phyloP scores from a whole-genome alignment of 2,329 filamentous ascomycete species.

The Ambrosiella beaveri region DNA sequence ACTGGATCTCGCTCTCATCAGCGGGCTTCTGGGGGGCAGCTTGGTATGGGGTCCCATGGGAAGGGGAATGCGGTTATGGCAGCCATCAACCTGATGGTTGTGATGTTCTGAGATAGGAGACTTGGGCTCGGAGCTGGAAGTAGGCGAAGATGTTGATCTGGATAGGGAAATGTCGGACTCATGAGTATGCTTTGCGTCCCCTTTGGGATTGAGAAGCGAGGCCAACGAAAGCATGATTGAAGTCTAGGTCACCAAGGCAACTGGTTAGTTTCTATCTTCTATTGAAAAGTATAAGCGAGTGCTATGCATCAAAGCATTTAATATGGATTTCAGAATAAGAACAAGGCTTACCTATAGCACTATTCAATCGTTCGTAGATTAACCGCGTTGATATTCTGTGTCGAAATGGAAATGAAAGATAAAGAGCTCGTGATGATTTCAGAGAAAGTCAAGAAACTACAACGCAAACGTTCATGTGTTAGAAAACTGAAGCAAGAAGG shows the following conservation, averaged over 20 bases:
- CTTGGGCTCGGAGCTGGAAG: background rate
- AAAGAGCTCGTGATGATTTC: too few species aligned
- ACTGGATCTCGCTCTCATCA: background rate
- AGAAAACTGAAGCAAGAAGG: too few species aligned
- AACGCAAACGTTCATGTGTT: too few species aligned
- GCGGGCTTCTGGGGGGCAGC: background rate
- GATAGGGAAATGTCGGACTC: background rate
- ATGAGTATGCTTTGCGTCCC: background rate
- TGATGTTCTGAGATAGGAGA: background rate
- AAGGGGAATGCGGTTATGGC: background rate
- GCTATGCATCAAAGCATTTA: too few species aligned
- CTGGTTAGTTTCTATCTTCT: too few species aligned
- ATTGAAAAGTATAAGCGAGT: too few species aligned
- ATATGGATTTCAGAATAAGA: too few species aligned
- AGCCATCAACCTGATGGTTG: background rate
- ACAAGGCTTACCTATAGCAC: too few species aligned
- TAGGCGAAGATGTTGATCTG: background rate
- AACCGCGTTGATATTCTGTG: too few species aligned
- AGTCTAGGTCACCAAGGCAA: background rate
- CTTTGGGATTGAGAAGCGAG: slow-evolving; percentile 45
- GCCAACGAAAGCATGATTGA: slow-evolving; percentile 43
- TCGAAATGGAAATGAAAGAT: too few species aligned
- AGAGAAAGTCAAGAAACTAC: too few species aligned
- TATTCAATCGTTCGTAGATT: too few species aligned
- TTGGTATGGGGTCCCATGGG: background rate